Evolutionary conservation across 108 stramenopile genomes (phyloP).

Genomic region (Schizochytrium sp.): DNA sequence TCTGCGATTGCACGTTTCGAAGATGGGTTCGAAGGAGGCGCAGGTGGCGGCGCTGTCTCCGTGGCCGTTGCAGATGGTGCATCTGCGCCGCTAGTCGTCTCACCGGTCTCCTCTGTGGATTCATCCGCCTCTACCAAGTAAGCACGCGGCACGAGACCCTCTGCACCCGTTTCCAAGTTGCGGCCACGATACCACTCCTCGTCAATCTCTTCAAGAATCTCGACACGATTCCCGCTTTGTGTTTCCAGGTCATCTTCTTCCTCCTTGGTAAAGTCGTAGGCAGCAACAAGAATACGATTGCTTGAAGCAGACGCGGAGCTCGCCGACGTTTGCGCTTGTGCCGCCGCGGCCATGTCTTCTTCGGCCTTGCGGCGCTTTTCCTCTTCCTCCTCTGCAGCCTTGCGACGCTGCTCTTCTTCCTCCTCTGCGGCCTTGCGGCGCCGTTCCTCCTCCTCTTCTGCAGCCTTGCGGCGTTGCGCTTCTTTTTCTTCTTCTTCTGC

Average conservation of each 20-base stretch:
- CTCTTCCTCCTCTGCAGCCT: neutral
- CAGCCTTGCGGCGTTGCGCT: neutral
- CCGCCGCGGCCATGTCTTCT: neutral
- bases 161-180: neutral
- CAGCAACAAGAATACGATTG: neutral
- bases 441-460: neutral
- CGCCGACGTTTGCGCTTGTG: too few species aligned
- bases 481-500: neutral
- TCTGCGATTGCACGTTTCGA: neutral
- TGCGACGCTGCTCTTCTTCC: neutral
- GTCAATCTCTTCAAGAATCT: neutral
- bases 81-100: neutral
- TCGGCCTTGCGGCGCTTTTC: neutral
- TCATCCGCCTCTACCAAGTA: neutral
- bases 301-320: too few species aligned
- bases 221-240: neutral
- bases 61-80: neutral
- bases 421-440: neutral
- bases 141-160: neutral
- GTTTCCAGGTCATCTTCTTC: conserved; percentile 1
- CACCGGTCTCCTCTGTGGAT: neutral
- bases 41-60: too few species aligned
- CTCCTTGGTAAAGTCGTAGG: neutral
- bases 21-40: too few species aligned
- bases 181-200: neutral